A percentile compares a stretch with the other conserved stretches of the same genome.
These are phyloP conservation scores for Geotrichum restrictum DNA, from an alignment of 1,139 yeast species.

Conservation along the genomic window DNA sequence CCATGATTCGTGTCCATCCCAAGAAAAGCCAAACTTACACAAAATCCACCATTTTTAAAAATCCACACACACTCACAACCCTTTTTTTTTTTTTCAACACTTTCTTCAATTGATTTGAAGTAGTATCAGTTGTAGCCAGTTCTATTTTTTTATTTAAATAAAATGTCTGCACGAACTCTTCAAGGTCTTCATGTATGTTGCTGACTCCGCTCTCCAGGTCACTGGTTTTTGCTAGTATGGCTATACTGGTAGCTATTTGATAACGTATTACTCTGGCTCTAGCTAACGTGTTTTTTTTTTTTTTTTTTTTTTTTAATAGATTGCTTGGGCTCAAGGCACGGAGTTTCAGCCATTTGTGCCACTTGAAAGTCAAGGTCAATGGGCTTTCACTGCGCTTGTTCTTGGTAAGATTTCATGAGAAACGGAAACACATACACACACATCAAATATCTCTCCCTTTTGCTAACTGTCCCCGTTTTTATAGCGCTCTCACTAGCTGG, in stretches of 20 bases:
- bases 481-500: constrained; percentile 21
- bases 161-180: background rate
- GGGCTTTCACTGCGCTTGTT: constrained; percentile 23
- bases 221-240: background rate
- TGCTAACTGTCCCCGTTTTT: background rate
- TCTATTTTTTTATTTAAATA: too few species aligned
- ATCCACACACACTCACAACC: too few species aligned
- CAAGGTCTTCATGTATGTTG: constrained; percentile 8
- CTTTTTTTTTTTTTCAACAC: too few species aligned
- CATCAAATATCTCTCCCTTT: background rate
- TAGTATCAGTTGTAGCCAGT: too few species aligned
- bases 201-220: background rate
- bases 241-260: too few species aligned
- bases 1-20: too few species aligned
- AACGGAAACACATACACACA: background rate
- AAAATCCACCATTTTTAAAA: too few species aligned
- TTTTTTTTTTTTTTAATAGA: background rate
- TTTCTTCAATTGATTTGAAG: too few species aligned
- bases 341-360: constrained; percentile 23
- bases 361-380: constrained; percentile 24
- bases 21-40: too few species aligned
- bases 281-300: background rate
- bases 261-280: too few species aligned
- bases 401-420: constrained; percentile 20
- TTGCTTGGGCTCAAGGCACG: constrained; percentile 23